phyloP scores from a whole-genome alignment of 805 yeast genomes.

The Candida taoyuanica region DNA sequence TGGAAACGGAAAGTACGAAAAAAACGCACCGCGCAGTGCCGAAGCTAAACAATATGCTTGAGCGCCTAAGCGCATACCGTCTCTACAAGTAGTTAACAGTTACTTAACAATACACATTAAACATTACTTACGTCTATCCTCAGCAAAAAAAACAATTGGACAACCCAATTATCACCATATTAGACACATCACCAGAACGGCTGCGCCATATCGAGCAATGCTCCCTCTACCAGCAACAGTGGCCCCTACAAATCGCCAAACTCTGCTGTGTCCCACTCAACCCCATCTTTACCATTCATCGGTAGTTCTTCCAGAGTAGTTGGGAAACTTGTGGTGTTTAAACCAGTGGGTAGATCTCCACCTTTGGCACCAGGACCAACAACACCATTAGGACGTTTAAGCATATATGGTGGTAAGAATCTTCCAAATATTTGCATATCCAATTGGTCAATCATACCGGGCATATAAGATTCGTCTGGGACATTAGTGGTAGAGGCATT shows the following conservation, averaged over 20 bases:
- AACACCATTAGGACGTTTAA: constrained; percentile 30
- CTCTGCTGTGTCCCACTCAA: constrained; percentile 5
- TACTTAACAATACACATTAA: no score
- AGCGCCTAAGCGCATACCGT: no score
- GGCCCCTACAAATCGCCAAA: constrained; percentile 3
- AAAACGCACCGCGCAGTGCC: no score
- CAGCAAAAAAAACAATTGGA: no score
- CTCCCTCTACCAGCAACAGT: neutral
- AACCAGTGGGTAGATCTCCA: constrained; percentile 26
- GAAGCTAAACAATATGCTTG: no score
- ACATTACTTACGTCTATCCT: no score
- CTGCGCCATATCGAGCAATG: no score
- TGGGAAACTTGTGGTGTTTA: constrained; percentile 24
- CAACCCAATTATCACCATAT: no score
- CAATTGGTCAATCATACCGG: constrained; percentile 80
- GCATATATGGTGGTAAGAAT: constrained; percentile 81
- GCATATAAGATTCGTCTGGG: constrained; percentile 43
- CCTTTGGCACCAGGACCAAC: constrained; percentile 27
- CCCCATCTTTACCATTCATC: constrained; percentile 6
- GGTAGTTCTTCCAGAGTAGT: constrained; percentile 21
- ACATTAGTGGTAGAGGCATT: constrained; percentile 1
- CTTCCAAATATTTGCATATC: constrained; percentile 85
- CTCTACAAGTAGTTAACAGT: no score
- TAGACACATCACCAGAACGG: no score
- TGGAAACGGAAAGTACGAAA: no score